phyloP scores from a whole-genome alignment of 768 basidiomycete genomes.

The Lactarius akahatsu region DNA sequence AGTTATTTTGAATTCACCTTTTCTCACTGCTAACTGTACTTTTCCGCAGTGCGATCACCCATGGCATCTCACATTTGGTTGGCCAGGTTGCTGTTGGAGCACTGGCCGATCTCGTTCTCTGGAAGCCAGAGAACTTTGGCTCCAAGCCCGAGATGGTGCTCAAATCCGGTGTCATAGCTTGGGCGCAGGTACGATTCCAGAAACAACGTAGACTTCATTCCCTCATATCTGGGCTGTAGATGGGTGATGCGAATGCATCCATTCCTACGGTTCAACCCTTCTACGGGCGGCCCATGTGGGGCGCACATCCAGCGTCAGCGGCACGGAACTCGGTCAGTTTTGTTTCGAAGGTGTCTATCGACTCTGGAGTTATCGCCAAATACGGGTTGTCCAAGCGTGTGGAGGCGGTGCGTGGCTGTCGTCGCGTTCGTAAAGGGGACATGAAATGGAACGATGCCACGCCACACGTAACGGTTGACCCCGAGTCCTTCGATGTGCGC shows the following conservation, averaged over 20 bases:
- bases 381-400: slow-evolving; percentile 72
- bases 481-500: slow-evolving; percentile 85
- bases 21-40: not conserved
- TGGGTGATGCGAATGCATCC: slow-evolving; percentile 96
- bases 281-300: slow-evolving; percentile 93
- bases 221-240: slow-evolving; percentile 44
- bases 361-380: slow-evolving; percentile 53
- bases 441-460: slow-evolving; percentile 91
- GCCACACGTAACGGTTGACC: slow-evolving; percentile 86
- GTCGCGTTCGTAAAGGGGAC: slow-evolving; percentile 74
- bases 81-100: slow-evolving; percentile 81
- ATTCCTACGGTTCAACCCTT: slow-evolving; percentile 95
- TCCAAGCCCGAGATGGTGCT: slow-evolving; percentile 91
- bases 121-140: slow-evolving; percentile 94
- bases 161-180: slow-evolving; percentile 91
- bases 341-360: slow-evolving; percentile 74
- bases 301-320: slow-evolving; percentile 69
- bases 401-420: slow-evolving; percentile 75
- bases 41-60: slow-evolving; percentile 75
- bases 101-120: slow-evolving; percentile 92
- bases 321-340: slow-evolving; percentile 84
- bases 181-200: slow-evolving; percentile 62
- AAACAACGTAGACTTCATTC: slow-evolving; percentile 3
- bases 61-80: slow-evolving; percentile 85
- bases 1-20: slow-evolving; percentile 2